Evolutionary conservation across 164 flowering plant species (phyloP).

Genomic region (Cinnamomum micranthum): DNA sequence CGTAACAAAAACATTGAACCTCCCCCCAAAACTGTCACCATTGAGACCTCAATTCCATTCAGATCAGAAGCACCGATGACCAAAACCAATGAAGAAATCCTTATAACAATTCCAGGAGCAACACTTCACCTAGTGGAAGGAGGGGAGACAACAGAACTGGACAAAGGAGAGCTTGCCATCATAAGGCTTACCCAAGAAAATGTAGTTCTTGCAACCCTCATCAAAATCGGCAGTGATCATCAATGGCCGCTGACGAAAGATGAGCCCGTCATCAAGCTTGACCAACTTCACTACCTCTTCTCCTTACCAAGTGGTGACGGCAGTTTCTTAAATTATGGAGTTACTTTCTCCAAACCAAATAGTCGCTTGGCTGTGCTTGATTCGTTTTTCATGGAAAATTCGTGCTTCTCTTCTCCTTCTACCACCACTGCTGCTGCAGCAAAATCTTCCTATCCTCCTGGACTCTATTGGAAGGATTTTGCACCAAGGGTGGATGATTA

Average conservation of each 20-base stretch:
- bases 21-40: constrained; percentile 12
- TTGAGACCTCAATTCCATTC: constrained; percentile 2
- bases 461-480: constrained; percentile 61
- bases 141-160: constrained; percentile 56
- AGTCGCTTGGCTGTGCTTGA: constrained; percentile 49
- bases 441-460: background rate
- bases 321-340: constrained; percentile 69
- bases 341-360: constrained; percentile 39
- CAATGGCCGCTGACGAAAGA: constrained; percentile 96
- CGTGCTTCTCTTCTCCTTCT: constrained; percentile 31
- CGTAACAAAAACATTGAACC: constrained; percentile 17
- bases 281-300: constrained; percentile 60
- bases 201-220: constrained; percentile 43
- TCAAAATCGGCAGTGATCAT: constrained; percentile 64
- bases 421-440: constrained; percentile 11
- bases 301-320: constrained; percentile 57
- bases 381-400: constrained; percentile 50
- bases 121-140: constrained; percentile 57
- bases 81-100: constrained; percentile 29
- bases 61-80: constrained; percentile 19
- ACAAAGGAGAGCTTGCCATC: constrained; percentile 53
- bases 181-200: constrained; percentile 35
- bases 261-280: constrained; percentile 82
- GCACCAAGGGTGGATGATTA: constrained; percentile 76
- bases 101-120: constrained; percentile 58